A percentile compares a stretch with the other conserved stretches of the same genome.
phyloP scores from a whole-genome alignment of 306 rosid genomes.

The Nissolia schottii region DNA sequence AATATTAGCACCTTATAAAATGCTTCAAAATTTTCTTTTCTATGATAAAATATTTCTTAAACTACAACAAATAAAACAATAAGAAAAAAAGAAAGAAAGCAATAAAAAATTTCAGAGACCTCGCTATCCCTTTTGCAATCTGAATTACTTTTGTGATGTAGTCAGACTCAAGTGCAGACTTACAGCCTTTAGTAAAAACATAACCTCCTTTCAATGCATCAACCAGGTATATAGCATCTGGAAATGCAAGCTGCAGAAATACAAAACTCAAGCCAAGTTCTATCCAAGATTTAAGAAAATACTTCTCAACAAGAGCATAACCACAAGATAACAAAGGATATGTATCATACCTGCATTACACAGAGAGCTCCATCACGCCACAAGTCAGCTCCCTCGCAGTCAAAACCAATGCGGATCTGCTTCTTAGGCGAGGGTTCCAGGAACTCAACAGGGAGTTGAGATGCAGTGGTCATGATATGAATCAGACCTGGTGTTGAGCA shows the following conservation, averaged over 20 bases:
- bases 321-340: neutral
- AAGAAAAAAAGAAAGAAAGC: neutral
- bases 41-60: neutral
- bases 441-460: too few species aligned
- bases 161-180: conserved; percentile 98
- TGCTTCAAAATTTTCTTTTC: neutral
- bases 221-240: conserved; percentile 89
- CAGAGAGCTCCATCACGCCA: too few species aligned
- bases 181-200: conserved; percentile 75
- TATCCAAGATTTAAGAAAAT: neutral
- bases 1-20: too few species aligned
- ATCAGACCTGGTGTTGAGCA: conserved; percentile 40
- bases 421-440: conserved; percentile 64
- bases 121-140: conserved; percentile 99
- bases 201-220: conserved; percentile 85
- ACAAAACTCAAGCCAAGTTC: neutral
- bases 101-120: conserved; percentile 49
- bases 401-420: conserved; percentile 68
- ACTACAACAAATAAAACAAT: neutral
- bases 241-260: conserved; percentile 80
- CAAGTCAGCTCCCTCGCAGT: conserved; percentile 87
- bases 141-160: too few species aligned
- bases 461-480: conserved; percentile 58
- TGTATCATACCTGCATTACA: conserved; percentile 66
- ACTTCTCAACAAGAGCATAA: too few species aligned